phyloP scores from a whole-genome alignment of 306 rosid species.

The Myrica gale region DNA sequence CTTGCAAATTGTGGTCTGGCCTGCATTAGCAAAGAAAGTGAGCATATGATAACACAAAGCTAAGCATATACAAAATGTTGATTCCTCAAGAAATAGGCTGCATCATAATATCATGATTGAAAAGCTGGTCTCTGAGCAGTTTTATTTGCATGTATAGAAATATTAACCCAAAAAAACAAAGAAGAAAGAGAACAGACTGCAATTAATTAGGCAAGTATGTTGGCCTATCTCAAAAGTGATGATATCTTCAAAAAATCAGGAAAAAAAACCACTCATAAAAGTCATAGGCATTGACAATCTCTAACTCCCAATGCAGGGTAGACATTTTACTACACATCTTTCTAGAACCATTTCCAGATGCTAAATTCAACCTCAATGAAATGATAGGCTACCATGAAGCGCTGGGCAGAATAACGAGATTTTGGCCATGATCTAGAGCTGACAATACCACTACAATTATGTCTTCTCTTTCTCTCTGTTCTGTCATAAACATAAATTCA shows the following conservation, averaged over 20 bases:
- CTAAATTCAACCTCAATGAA: not conserved
- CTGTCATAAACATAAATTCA: not conserved
- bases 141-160: not conserved
- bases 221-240: not conserved
- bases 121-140: not conserved
- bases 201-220: not conserved
- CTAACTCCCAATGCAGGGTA: not conserved
- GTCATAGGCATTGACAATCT: not conserved
- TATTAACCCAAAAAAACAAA: not conserved
- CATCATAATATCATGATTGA: not conserved
- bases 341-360: not conserved
- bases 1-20: constrained; percentile 99
- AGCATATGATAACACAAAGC: constrained; percentile 16
- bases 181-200: not conserved
- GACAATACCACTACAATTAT: not conserved
- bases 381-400: not conserved
- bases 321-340: not conserved
- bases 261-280: not conserved
- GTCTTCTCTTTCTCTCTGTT: not conserved
- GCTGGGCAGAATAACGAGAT: not conserved
- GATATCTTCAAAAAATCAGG: not conserved
- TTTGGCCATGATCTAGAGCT: not conserved
- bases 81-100: not conserved
- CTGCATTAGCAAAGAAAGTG: constrained; percentile 44
- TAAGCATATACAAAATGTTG: not conserved